These are phyloP conservation scores for Colletotrichum theobromicola DNA, from an alignment of 2,329 filamentous ascomycete genomes.

Conservation along the genomic window DNA sequence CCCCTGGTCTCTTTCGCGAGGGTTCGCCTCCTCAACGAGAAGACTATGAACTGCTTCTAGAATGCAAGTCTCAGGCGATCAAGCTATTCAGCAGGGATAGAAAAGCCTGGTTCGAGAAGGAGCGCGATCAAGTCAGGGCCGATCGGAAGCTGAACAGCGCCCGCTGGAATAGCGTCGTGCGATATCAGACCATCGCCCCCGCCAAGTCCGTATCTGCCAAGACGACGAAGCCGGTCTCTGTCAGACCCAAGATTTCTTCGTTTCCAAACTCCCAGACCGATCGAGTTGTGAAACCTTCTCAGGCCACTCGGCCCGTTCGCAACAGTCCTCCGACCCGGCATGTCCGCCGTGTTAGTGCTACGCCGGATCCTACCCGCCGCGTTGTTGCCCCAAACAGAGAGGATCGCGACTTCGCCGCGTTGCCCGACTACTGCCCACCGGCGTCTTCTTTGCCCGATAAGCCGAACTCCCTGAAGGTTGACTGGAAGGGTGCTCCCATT, in stretches of 20 bases:
- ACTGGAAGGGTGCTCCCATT: slow-evolving; percentile 84
- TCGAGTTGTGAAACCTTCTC: slow-evolving; percentile 38
- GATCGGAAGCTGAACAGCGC: slow-evolving; percentile 44
- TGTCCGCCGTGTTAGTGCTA: slow-evolving; percentile 45
- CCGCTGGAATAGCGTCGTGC: slow-evolving; percentile 34
- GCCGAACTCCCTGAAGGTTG: slow-evolving; percentile 77
- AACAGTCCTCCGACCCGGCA: slow-evolving; percentile 28
- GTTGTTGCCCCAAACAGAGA: slow-evolving; percentile 72
- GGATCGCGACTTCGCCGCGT: slow-evolving; percentile 78
- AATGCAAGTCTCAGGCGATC: slow-evolving; percentile 59
- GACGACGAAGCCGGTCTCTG: slow-evolving; percentile 11
- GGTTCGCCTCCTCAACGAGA: slow-evolving; percentile 53
- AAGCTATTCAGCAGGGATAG: slow-evolving; percentile 49
- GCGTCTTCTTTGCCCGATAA: slow-evolving; percentile 68
- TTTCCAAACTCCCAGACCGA: slow-evolving; percentile 32
- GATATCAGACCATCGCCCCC: slow-evolving; percentile 46
- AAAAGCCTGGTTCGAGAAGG: slow-evolving; percentile 52
- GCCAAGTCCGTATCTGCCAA: slow-evolving; percentile 39
- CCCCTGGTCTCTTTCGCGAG: slow-evolving; percentile 44
- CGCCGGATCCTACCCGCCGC: slow-evolving; percentile 56
- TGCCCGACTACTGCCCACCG: slow-evolving; percentile 77
- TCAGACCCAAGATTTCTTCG: background rate
- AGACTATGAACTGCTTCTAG: slow-evolving; percentile 59
- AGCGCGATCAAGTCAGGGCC: slow-evolving; percentile 54
- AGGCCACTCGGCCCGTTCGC: slow-evolving; percentile 41